These are phyloP conservation scores for Tuber melanosporum DNA, from an alignment of 495 filamentous ascomycete genomes.

Conservation along the genomic window DNA sequence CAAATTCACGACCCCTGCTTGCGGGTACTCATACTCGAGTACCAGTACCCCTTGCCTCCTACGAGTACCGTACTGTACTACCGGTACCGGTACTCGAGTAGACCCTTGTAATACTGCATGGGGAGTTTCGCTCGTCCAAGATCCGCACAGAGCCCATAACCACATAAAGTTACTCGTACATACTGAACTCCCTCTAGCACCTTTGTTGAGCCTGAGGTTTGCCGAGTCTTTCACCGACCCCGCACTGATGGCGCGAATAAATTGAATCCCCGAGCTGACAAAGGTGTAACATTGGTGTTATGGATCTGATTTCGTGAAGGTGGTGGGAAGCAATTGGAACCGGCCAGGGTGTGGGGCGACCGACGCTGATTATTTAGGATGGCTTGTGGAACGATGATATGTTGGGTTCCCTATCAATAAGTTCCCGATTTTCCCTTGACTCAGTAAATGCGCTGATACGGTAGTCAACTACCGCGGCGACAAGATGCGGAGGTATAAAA, in stretches of 20 bases:
- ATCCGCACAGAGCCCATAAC: neutral
- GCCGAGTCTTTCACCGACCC: neutral
- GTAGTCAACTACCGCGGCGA: neutral
- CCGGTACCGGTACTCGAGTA: neutral
- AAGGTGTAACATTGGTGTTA: neutral
- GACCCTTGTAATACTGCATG: neutral
- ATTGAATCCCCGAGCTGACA: neutral
- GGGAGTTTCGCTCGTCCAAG: neutral
- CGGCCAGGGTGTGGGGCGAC: neutral
- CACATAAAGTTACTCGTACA: neutral
- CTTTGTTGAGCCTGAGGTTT: neutral
- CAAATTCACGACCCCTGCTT: neutral
- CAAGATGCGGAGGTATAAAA: neutral
- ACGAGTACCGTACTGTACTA: too few relatives aligned
- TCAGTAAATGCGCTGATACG: neutral
- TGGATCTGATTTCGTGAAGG: neutral
- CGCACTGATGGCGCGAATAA: neutral
- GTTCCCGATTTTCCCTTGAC: neutral
- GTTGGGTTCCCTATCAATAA: neutral
- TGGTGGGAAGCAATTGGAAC: neutral
- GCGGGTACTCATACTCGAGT: neutral
- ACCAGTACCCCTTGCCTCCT: too few relatives aligned
- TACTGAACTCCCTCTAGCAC: neutral
- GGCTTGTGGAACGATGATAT: neutral
- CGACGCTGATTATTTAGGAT: neutral